A percentile compares a stretch with the other conserved stretches of the same genome.
These are phyloP conservation scores for Fusarium illudens DNA, from an alignment of 2,329 filamentous ascomycete species.

Conservation along the genomic window DNA sequence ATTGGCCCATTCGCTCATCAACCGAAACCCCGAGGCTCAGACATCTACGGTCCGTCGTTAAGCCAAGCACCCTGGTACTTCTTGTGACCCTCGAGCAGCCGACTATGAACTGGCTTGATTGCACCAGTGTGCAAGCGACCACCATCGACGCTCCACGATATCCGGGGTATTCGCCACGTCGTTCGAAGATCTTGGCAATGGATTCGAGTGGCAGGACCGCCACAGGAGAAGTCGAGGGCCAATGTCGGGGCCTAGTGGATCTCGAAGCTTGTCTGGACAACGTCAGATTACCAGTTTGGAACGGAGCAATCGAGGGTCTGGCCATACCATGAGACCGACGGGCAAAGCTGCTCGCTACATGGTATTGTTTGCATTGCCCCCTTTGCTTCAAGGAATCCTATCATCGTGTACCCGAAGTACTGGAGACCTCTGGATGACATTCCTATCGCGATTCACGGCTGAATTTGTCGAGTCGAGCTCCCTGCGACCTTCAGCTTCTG, in stretches of 20 bases:
- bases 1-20: not conserved
- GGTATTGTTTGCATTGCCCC: not conserved
- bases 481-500: constrained; percentile 47
- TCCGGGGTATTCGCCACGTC: not conserved
- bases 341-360: not conserved
- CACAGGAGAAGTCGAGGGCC: not conserved
- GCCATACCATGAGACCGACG: not conserved
- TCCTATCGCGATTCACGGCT: constrained; percentile 34
- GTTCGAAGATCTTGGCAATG: not conserved
- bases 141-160: not conserved
- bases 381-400: constrained; percentile 5
- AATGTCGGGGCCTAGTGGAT: not conserved
- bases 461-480: constrained; percentile 38
- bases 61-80: not conserved
- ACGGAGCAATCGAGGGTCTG: not conserved
- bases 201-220: not conserved
- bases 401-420: constrained; percentile 45
- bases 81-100: not conserved
- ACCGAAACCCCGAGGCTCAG: not conserved
- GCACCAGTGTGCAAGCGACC: not conserved
- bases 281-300: not conserved
- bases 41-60: not conserved
- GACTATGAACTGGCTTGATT: not conserved
- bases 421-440: constrained; percentile 39
- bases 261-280: not conserved